Evolutionary conservation across 208 protist species (phyloP).

Genomic region (Vickermania spadyakhi): DNA sequence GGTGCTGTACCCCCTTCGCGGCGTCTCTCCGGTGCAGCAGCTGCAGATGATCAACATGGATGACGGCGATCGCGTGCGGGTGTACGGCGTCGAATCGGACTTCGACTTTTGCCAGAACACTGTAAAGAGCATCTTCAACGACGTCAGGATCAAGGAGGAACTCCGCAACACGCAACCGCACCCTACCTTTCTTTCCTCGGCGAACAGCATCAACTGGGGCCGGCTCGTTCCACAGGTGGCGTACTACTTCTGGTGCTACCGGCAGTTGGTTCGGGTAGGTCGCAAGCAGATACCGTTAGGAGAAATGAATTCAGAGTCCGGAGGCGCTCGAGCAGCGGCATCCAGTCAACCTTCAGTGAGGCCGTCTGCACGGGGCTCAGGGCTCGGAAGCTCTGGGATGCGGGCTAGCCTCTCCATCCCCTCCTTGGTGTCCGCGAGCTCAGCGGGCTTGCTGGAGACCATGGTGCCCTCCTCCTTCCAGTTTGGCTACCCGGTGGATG

Average conservation of each 20-base stretch:
- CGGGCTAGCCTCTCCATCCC: slow-evolving; percentile 1
- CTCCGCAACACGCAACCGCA: slow-evolving; percentile 24
- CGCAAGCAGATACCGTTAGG: slow-evolving; percentile 9
- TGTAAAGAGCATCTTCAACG: slow-evolving; percentile 87
- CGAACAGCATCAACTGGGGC: slow-evolving; percentile 98
- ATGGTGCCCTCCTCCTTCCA: slow-evolving; percentile 11
- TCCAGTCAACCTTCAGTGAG: neutral
- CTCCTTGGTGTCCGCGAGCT: slow-evolving; percentile 2
- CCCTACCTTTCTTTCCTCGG: slow-evolving; percentile 74
- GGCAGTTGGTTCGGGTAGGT: slow-evolving; percentile 46
- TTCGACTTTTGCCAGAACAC: slow-evolving; percentile 91
- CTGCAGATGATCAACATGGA: slow-evolving; percentile 83
- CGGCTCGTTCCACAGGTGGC: slow-evolving; percentile 94
- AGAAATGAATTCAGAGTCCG: neutral
- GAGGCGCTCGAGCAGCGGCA: neutral
- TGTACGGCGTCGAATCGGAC: slow-evolving; percentile 59
- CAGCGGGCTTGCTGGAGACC: slow-evolving; percentile 2
- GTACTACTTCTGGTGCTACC: slow-evolving; percentile 95
- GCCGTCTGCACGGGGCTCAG: neutral
- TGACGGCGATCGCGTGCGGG: slow-evolving; percentile 49
- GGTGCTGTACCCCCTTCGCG: slow-evolving; percentile 79
- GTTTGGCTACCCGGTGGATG: slow-evolving; percentile 60
- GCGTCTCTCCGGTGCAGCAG: slow-evolving; percentile 79
- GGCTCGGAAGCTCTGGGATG: neutral
- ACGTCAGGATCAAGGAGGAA: slow-evolving; percentile 55